Evolutionary conservation across 768 basidiomycete species (phyloP).

Genomic region (Suillus brevipes): DNA sequence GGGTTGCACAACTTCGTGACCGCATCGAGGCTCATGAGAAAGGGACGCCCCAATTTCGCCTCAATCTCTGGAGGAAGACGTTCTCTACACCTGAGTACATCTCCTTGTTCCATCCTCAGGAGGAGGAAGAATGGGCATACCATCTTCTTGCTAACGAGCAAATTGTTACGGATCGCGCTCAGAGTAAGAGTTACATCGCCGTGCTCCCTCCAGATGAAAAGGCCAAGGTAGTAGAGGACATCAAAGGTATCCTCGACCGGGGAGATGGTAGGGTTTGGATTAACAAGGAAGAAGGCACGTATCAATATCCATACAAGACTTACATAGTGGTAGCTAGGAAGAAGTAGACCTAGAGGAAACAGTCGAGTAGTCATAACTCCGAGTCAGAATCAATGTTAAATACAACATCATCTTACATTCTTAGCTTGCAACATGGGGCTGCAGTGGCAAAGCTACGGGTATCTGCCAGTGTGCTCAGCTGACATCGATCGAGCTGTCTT

Average conservation of each 20-base stretch:
- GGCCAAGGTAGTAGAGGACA: slow-evolving; percentile 46
- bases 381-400: background rate
- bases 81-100: slow-evolving; percentile 67
- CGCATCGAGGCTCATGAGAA: slow-evolving; percentile 66
- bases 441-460: background rate
- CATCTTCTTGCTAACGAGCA: slow-evolving; percentile 53
- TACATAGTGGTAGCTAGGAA: slow-evolving; percentile 53
- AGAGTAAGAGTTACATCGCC: slow-evolving; percentile 85
- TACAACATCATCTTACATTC: background rate
- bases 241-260: slow-evolving; percentile 55
- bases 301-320: slow-evolving; percentile 80
- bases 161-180: slow-evolving; percentile 61
- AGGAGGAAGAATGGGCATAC: slow-evolving; percentile 59
- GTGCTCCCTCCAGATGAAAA: slow-evolving; percentile 60
- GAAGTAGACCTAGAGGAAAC: slow-evolving; percentile 31
- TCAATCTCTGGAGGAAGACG: slow-evolving; percentile 67
- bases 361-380: background rate
- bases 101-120: slow-evolving; percentile 55
- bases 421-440: background rate
- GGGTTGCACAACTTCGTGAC: slow-evolving; percentile 75
- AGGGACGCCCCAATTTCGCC: slow-evolving; percentile 82
- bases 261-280: slow-evolving; percentile 75
- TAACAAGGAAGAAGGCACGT: slow-evolving; percentile 67
- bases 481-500: background rate
- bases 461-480: background rate